Evolutionary conservation across 352 stramenopile genomes (phyloP).

Genomic region (Globisporangium mamillatum): DNA sequence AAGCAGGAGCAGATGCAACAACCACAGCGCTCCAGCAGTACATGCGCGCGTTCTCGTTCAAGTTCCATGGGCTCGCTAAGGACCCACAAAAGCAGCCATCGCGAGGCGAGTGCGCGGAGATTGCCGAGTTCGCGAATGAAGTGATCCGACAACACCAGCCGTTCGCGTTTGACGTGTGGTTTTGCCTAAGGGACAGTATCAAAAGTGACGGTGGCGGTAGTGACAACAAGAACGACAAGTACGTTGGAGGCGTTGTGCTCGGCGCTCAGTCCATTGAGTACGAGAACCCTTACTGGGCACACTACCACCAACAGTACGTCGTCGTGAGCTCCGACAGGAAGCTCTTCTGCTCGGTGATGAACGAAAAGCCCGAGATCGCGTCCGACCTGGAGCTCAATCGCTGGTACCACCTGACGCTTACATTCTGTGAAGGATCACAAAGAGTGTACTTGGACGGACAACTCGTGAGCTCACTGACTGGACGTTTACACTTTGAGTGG

Average conservation of each 20-base stretch:
- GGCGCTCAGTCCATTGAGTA: background rate
- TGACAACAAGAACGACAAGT: background rate
- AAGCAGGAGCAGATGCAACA: background rate
- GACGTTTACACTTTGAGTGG: background rate
- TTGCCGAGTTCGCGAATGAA: background rate
- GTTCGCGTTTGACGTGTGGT: background rate
- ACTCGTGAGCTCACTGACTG: background rate
- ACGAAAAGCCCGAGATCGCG: background rate
- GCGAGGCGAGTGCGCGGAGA: background rate
- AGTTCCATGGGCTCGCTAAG: background rate
- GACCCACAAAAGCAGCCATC: background rate
- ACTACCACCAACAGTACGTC: conserved; percentile 2
- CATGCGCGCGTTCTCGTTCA: conserved; percentile 9
- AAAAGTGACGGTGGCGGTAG: background rate
- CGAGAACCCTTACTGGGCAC: background rate
- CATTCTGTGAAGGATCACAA: background rate
- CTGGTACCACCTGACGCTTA: background rate
- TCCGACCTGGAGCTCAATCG: background rate
- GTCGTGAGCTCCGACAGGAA: background rate
- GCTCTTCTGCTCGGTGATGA: background rate
- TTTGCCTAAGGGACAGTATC: background rate
- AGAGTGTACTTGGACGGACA: background rate
- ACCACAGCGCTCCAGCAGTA: background rate
- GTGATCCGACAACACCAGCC: background rate
- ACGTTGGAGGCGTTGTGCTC: background rate